A percentile compares a stretch with the other conserved stretches of the same genome.
phyloP scores from a whole-genome alignment of 1,139 yeast species.

The Kodamaea sp. region DNA sequence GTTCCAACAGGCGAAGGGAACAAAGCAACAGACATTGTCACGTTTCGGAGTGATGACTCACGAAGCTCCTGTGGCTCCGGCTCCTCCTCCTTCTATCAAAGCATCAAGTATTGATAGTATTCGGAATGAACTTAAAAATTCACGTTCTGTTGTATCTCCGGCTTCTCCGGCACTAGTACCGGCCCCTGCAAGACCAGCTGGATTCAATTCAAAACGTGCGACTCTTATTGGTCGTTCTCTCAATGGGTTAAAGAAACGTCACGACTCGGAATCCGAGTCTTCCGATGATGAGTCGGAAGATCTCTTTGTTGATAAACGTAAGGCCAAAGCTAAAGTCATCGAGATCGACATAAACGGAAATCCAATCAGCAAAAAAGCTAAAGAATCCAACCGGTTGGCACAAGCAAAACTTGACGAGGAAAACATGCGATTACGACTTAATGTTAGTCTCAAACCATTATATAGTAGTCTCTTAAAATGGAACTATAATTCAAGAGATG shows the following conservation, averaged over 20 bases:
- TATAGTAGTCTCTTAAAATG: slow-evolving; percentile 69
- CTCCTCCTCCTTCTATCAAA: slow-evolving; percentile 33
- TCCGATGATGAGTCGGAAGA: slow-evolving; percentile 34
- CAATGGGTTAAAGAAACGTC: slow-evolving; percentile 30
- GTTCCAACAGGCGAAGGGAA: slow-evolving; percentile 23
- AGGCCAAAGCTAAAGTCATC: slow-evolving; percentile 31
- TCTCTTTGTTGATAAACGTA: slow-evolving; percentile 36
- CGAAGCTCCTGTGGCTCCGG: slow-evolving; percentile 39
- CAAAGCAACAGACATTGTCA: slow-evolving; percentile 47
- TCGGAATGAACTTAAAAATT: slow-evolving; percentile 32
- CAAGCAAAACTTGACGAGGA: slow-evolving; percentile 65
- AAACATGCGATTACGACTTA: slow-evolving; percentile 73
- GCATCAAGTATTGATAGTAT: slow-evolving; percentile 40
- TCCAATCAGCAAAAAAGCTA: slow-evolving; percentile 22
- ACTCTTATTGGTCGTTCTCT: slow-evolving; percentile 35
- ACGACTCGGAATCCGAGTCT: slow-evolving; percentile 28
- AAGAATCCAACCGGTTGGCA: slow-evolving; percentile 9
- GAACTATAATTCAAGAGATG: slow-evolving; percentile 61
- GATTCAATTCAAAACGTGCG: slow-evolving; percentile 54
- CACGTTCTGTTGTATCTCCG: slow-evolving; percentile 23
- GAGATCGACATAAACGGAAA: slow-evolving; percentile 40
- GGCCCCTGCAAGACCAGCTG: slow-evolving; percentile 79
- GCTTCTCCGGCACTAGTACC: slow-evolving; percentile 37
- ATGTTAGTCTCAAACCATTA: slow-evolving; percentile 73
- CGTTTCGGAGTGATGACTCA: slow-evolving; percentile 43